Conservation (phyloP, 2,329 filamentous ascomycete species). For the Grosmannia huntii region DNA sequence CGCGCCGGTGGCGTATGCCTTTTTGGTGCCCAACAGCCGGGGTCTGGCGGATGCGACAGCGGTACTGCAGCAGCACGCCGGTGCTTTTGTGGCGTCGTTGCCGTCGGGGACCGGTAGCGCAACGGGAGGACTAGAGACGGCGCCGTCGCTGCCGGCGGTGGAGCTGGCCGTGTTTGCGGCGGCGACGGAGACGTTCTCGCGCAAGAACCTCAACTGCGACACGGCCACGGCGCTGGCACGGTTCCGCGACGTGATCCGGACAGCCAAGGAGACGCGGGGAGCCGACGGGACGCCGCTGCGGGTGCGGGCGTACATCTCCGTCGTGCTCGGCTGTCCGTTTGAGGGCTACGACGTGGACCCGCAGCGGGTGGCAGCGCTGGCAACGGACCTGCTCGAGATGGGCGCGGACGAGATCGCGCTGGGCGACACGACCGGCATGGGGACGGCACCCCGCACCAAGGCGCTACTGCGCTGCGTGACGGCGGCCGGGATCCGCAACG, state of each 20-base stretch:
- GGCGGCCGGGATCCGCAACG: slow-evolving; percentile 53
- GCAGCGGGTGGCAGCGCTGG: slow-evolving; percentile 51
- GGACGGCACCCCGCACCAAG: slow-evolving; percentile 59
- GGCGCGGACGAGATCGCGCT: slow-evolving; percentile 85
- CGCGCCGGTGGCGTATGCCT: slow-evolving; percentile 57
- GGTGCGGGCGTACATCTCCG: slow-evolving; percentile 69
- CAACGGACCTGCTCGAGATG: slow-evolving; percentile 62
- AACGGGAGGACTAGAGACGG: background rate
- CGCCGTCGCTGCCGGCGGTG: slow-evolving; percentile 26
- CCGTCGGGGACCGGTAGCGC: slow-evolving; percentile 21
- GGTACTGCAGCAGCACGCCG: slow-evolving; percentile 38
- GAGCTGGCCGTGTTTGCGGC: slow-evolving; percentile 48
- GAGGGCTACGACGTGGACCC: slow-evolving; percentile 53
- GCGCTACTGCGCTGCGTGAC: slow-evolving; percentile 51
- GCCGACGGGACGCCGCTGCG: slow-evolving; percentile 33
- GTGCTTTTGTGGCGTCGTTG: slow-evolving; percentile 37
- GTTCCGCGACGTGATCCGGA: slow-evolving; percentile 57
- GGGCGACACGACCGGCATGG: slow-evolving; percentile 85
- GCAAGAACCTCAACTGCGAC: slow-evolving; percentile 71
- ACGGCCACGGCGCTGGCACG: slow-evolving; percentile 59
- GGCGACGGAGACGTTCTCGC: slow-evolving; percentile 68
- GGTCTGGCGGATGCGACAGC: slow-evolving; percentile 52
- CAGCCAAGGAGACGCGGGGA: slow-evolving; percentile 46
- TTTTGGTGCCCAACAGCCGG: slow-evolving; percentile 65
- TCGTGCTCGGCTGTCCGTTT: slow-evolving; percentile 70